phyloP scores from a whole-genome alignment of 306 rosid species.

The Begonia loranthoides region DNA sequence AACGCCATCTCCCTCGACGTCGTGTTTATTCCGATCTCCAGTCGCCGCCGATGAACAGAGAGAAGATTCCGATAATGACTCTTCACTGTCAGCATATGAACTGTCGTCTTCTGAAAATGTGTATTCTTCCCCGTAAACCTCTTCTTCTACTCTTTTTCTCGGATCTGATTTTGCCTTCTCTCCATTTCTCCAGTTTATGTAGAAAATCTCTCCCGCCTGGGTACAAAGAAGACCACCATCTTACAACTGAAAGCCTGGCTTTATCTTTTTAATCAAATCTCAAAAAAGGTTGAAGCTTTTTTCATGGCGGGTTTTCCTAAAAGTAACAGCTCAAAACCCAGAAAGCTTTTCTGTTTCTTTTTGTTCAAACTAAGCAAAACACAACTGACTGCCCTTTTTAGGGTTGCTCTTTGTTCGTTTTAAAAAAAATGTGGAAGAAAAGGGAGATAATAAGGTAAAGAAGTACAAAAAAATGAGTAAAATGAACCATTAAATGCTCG shows the following conservation, averaged over 20 bases:
- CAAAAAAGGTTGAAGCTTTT: background rate
- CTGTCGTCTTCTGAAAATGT: constrained; percentile 42
- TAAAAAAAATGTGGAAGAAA: too few species aligned
- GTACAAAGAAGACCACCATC: background rate
- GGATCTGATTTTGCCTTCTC: constrained; percentile 92
- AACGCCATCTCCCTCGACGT: constrained; percentile 34
- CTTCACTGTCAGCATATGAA: constrained; percentile 59
- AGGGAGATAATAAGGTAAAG: too few species aligned
- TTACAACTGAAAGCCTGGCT: background rate
- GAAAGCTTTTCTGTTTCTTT: too few species aligned
- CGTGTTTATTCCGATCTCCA: constrained; percentile 8
- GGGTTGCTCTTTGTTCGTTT: too few species aligned
- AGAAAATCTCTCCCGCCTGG: constrained; percentile 92
- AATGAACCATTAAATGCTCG: too few species aligned
- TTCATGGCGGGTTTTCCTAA: too few species aligned
- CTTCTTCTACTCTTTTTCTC: constrained; percentile 20
- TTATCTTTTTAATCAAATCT: background rate
- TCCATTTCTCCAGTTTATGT: constrained; percentile 92
- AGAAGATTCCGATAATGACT: constrained; percentile 63
- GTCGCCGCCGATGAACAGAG: constrained; percentile 9
- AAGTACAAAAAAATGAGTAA: too few species aligned
- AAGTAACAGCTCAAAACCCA: too few species aligned
- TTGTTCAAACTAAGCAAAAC: too few species aligned
- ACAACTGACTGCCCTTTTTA: too few species aligned
- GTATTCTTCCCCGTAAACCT: constrained; percentile 23